phyloP scores from a whole-genome alignment of 2,329 filamentous ascomycete species.

The Dryadomyces sulphureus region DNA sequence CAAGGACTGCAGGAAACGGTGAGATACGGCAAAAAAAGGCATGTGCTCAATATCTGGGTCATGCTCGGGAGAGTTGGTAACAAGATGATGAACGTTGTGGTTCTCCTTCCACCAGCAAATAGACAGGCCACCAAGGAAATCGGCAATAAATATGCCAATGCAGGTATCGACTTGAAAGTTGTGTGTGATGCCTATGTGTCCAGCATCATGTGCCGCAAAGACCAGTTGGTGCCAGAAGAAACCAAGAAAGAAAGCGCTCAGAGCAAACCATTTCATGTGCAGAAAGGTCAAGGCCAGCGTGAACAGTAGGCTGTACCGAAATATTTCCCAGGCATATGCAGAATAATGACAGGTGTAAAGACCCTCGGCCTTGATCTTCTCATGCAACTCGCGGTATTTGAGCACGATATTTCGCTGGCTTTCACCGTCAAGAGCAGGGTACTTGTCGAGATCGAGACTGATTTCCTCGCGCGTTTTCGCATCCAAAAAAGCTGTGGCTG shows the following conservation, averaged over 20 bases:
- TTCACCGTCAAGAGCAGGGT: conserved; percentile 58
- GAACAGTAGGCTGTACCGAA: conserved; percentile 58
- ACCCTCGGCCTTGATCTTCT: conserved; percentile 56
- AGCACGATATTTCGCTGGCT: conserved; percentile 63
- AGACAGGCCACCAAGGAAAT: conserved; percentile 79
- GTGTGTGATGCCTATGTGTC: conserved; percentile 96
- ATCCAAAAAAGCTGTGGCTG: conserved; percentile 49
- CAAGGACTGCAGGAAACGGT: conserved; percentile 60
- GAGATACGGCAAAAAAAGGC: conserved; percentile 77
- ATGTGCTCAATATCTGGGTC: conserved; percentile 91
- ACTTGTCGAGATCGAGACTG: conserved; percentile 60
- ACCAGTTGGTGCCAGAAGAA: conserved; percentile 88
- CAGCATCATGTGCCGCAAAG: conserved; percentile 88
- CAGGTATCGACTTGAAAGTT: conserved; percentile 68
- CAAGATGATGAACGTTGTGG: conserved; percentile 93
- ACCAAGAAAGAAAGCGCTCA: conserved; percentile 63
- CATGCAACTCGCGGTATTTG: conserved; percentile 69
- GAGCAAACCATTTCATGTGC: conserved; percentile 47
- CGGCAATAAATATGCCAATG: conserved; percentile 80
- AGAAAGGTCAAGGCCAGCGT: conserved; percentile 46
- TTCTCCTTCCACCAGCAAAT: conserved; percentile 95
- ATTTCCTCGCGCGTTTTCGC: conserved; percentile 61
- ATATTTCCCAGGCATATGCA: conserved; percentile 60
- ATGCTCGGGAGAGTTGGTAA: conserved; percentile 89
- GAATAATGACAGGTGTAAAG: conserved; percentile 76